Percentiles rank a stretch among this genome's conserved stretches.
These are phyloP conservation scores for Eremothecium coryli DNA, from an alignment of 1,139 yeast genomes.

Conservation along the genomic window DNA sequence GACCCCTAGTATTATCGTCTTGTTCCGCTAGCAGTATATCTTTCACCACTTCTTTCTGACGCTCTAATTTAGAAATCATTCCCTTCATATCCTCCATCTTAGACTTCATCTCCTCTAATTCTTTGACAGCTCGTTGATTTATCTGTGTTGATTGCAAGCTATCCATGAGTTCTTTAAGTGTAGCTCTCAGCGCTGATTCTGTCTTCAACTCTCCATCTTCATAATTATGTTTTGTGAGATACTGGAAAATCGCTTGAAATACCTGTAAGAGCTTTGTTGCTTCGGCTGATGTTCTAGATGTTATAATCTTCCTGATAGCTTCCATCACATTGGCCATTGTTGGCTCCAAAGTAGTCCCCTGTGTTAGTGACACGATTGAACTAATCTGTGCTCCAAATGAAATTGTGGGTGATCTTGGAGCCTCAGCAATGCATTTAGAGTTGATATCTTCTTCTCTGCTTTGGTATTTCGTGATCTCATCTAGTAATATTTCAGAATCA, in stretches of 20 bases:
- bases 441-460: slow-evolving; percentile 45
- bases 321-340: slow-evolving; percentile 18
- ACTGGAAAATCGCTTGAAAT: slow-evolving; percentile 62
- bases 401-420: slow-evolving; percentile 3
- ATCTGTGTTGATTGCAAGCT: slow-evolving; percentile 76
- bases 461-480: slow-evolving; percentile 49
- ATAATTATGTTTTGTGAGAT: slow-evolving; percentile 46
- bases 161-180: slow-evolving; percentile 64
- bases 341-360: slow-evolving; percentile 22
- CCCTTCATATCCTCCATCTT: slow-evolving; percentile 41
- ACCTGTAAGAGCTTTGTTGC: slow-evolving; percentile 32
- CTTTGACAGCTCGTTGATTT: slow-evolving; percentile 66
- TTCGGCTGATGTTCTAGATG: slow-evolving; percentile 27
- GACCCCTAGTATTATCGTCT: slow-evolving; percentile 46
- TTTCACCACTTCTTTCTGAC: slow-evolving; percentile 45
- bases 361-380: slow-evolving; percentile 16
- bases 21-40: slow-evolving; percentile 63
- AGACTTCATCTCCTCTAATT: slow-evolving; percentile 44
- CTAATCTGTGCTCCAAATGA: slow-evolving; percentile 17
- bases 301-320: slow-evolving; percentile 15
- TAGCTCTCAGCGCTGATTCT: slow-evolving; percentile 59
- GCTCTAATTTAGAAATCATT: slow-evolving; percentile 59
- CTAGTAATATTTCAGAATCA: slow-evolving; percentile 46
- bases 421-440: slow-evolving; percentile 27
- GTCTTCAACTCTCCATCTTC: slow-evolving; percentile 36